Evolutionary conservation across 2,329 filamentous ascomycete genomes (phyloP), one percentile per base, ranked within the genome.

Genomic region (Penicillium griseofulvum): DNA sequence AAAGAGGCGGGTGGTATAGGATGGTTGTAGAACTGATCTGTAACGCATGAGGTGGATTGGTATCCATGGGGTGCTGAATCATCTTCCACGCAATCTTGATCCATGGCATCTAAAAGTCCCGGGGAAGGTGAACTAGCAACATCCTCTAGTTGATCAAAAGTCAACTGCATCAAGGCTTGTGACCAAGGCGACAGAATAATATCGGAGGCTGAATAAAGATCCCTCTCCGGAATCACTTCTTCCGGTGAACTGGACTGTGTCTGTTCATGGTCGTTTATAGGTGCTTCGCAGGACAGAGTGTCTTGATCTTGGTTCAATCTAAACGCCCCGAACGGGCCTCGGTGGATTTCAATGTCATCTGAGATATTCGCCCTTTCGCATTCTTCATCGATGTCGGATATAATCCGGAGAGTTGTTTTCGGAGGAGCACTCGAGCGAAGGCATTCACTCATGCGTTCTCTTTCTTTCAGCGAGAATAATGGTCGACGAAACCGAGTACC

Each of bases 401-500:
- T 33, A 16, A 60, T 8, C 52, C 48, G 39, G 65, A 57, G 38
- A 17, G 63, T 66, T 29, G 51, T 49, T 10, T 55, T 60, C 3
- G 68, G 68, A 5, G 66, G 64, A 5, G 77, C 62, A 33, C 66
- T 72, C 7, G 65, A 65, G 1, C 69, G 65, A 7, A 78, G 60
- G 60, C 71, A 63, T 39, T 66, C 56, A 54, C 69, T 76, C 74
- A 76, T 76, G 7, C 49, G 55, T 39, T 60, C 51, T 7, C 73
- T 70, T 52, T 71, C 66, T 28, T 62, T 55, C 58, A 71, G 75
- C n/a, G 75, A 75, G 56, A 78, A 76, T 17, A 79, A 65, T 34
- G 76, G 76, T 49, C 76, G 75, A 37, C 77, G 72, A 57, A 75
- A 79, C 28, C 65, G 69, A 45, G 64, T 51, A 4, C 61, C 61